Conservation (phyloP, 2,329 filamentous ascomycete genomes). For the Exophiala lecanii-corni region DNA sequence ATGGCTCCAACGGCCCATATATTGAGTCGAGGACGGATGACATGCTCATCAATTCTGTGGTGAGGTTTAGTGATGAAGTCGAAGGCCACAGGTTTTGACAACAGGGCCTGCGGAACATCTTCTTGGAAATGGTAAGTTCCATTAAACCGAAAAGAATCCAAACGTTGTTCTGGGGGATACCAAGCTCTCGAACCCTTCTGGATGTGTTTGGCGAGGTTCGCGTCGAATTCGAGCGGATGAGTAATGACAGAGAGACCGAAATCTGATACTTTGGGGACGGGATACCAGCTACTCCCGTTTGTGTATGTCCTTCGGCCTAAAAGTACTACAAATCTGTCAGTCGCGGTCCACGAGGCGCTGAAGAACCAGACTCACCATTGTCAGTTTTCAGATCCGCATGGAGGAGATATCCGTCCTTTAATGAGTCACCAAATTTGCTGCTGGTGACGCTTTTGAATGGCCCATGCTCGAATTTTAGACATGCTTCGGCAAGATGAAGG, state of each 20-base stretch:
- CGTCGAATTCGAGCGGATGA: background rate
- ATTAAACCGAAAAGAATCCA: conserved; percentile 1
- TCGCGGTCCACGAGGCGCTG: background rate
- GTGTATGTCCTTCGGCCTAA: conserved; percentile 3
- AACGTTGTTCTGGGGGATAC: conserved; percentile 6
- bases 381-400: conserved; percentile 20
- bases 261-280: conserved; percentile 17
- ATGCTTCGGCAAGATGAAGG: conserved; percentile 11
- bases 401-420: conserved; percentile 9
- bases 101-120: background rate
- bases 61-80: background rate
- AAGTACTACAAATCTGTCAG: conserved; percentile 2
- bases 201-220: conserved; percentile 1
- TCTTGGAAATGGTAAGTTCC: background rate
- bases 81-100: background rate
- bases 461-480: conserved; percentile 6
- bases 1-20: conserved; percentile 17
- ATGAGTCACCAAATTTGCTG: conserved; percentile 6
- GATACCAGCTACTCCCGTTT: conserved; percentile 8
- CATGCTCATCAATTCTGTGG: conserved; percentile 1
- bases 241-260: conserved; percentile 19
- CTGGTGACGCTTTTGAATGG: conserved; percentile 8
- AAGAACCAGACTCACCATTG: conserved; percentile 7
- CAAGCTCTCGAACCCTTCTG: background rate
- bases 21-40: conserved; percentile 10